A percentile compares a stretch with the other conserved stretches of the same genome.
phyloP scores from a whole-genome alignment of 495 filamentous ascomycete species.

The Xylaria castorea region DNA sequence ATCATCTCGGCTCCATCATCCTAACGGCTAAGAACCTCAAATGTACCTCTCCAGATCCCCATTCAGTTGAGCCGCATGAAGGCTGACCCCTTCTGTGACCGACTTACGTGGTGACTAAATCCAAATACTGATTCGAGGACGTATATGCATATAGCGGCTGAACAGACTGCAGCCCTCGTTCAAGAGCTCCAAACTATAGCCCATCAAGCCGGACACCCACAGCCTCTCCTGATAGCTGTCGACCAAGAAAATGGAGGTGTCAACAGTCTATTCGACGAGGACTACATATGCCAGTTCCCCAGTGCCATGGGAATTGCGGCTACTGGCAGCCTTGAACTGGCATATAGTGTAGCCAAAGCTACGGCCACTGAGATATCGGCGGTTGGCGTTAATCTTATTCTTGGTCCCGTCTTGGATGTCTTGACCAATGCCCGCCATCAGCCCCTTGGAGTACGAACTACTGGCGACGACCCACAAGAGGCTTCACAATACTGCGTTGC shows the following conservation, averaged over 20 bases:
- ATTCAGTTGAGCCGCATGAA: slow-evolving; percentile 15
- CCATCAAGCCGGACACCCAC: slow-evolving; percentile 82
- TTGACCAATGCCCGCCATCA: slow-evolving; percentile 88
- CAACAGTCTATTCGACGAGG: slow-evolving; percentile 90
- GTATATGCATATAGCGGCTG: slow-evolving; percentile 64
- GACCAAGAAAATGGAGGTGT: slow-evolving; percentile 96
- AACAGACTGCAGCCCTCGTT: slow-evolving; percentile 80
- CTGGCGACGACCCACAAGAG: slow-evolving; percentile 87
- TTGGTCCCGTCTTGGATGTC: slow-evolving; percentile 90
- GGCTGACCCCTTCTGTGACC: background rate
- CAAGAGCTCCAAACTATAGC: slow-evolving; percentile 88
- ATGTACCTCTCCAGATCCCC: slow-evolving; percentile 57
- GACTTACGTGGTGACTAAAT: background rate
- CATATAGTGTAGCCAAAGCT: slow-evolving; percentile 82
- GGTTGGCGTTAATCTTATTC: slow-evolving; percentile 88
- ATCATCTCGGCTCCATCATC: slow-evolving; percentile 83
- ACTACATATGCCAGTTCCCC: slow-evolving; percentile 89
- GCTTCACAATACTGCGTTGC: slow-evolving; percentile 86
- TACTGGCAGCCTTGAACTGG: slow-evolving; percentile 76
- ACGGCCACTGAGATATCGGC: slow-evolving; percentile 86
- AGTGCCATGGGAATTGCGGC: slow-evolving; percentile 91
- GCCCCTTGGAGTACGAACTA: slow-evolving; percentile 81
- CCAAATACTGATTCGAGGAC: slow-evolving; percentile 31
- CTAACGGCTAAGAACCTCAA: slow-evolving; percentile 90
- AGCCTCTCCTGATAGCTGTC: slow-evolving; percentile 81